Base-by-base conservation (phyloP, 768 basidiomycete species). In the Fibroporia radiculosa region DNA sequence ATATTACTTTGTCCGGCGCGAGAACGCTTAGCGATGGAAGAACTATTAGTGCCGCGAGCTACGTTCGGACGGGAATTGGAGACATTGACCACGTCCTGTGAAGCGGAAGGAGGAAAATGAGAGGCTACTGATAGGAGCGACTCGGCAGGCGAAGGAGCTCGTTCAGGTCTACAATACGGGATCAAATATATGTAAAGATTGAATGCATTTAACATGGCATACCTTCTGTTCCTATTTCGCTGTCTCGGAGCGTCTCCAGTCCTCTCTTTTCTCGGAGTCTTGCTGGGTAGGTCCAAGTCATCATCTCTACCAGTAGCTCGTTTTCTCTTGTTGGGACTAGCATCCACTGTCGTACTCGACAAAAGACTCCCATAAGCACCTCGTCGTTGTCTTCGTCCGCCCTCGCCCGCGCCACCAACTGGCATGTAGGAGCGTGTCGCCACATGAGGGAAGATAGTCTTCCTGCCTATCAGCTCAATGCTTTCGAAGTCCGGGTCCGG, bases 401-500 rank as follows among this genome's bases (percentile, higher is more conserved):
- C 72, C 61, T 87, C 86, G 47, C 74, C 56, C 1, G 53, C 63
- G 33, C 77, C 71, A 23, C 67, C 60, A 11, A 69, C 58, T n/a
- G 84, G 81, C 70, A 80, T 75, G 56, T 73, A 85, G 6, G 80
- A 76, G 42, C 78, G 73, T 23, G 78, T 67, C 26, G 83, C 77
- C 45, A 89, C 79, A 61, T 88, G 85, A 2, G 86, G 86, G 60
- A 84, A 90, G 4, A 73, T 69, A 6, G 86, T 89, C 53, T 71
- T 76, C 35, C 82, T 68, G 57, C 71, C 72, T 48, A 88, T 66
- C 43, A 66, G 58, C 40, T 73, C 65, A 20, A 47, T 36, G 24
- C 23, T 48, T 24, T 40, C 40, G 34, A 56, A 58, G 61, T 86
- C 79, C 52, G 82, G 80, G 48, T 71, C 75, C 18, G 84, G 84